These are phyloP conservation scores for Leishmania amazonensis DNA, from an alignment of 208 protist species.

Conservation along the genomic window DNA sequence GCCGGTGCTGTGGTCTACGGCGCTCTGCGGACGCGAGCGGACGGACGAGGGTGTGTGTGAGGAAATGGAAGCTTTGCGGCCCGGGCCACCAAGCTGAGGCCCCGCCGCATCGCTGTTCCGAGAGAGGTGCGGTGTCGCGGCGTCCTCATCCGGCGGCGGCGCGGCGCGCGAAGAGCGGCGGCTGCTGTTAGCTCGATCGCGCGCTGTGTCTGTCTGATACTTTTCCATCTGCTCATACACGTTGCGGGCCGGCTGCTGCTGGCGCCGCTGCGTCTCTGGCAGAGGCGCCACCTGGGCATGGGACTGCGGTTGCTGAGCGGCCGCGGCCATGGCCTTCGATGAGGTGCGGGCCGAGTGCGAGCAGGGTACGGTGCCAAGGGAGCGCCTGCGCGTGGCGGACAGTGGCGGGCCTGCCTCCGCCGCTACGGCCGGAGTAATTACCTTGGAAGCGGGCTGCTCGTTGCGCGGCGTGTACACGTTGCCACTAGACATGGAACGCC, in stretches of 20 bases:
- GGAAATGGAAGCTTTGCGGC: neutral
- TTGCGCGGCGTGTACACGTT: slow-evolving; percentile 12
- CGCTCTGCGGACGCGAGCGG: neutral
- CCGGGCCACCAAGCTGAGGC: neutral
- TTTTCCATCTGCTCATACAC: slow-evolving; percentile 9
- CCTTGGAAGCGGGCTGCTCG: neutral
- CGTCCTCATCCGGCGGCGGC: neutral
- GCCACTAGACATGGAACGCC: neutral
- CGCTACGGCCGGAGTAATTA: neutral
- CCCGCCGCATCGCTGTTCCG: neutral
- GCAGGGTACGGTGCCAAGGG: slow-evolving; percentile 19
- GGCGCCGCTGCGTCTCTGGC: neutral
- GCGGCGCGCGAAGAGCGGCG: neutral
- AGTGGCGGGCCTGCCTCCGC: neutral
- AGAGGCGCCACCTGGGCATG: neutral
- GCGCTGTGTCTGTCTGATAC: neutral
- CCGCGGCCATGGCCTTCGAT: slow-evolving; percentile 15
- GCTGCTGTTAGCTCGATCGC: slow-evolving; percentile 2
- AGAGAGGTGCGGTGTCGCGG: neutral
- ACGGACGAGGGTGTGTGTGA: neutral
- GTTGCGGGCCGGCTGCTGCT: neutral
- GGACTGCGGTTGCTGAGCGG: neutral
- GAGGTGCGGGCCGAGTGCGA: slow-evolving; percentile 22
- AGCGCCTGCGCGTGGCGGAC: neutral
- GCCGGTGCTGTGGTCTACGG: neutral